Percentiles rank a stretch among this genome's conserved stretches.
These are phyloP conservation scores for Inga leiocalycina DNA, from an alignment of 306 rosid genomes.

Conservation along the genomic window DNA sequence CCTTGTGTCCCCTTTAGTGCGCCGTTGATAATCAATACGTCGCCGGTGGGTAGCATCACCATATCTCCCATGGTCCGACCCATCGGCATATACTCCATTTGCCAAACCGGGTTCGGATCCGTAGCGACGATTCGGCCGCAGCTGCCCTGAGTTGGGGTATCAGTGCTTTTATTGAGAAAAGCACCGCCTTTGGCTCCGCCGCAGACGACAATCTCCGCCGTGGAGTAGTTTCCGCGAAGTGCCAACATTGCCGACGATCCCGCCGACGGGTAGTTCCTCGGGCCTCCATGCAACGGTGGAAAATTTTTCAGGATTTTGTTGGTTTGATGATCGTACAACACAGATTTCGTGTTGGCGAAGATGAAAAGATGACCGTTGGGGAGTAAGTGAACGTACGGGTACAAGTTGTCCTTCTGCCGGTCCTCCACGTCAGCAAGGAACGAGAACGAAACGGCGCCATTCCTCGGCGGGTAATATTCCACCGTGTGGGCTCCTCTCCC, in stretches of 20 bases:
- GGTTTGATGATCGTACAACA: constrained; percentile 45
- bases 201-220: constrained; percentile 65
- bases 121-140: constrained; percentile 74
- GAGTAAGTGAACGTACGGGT: constrained; percentile 86
- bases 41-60: constrained; percentile 83
- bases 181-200: constrained; percentile 93
- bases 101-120: constrained; percentile 60
- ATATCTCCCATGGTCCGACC: constrained; percentile 91
- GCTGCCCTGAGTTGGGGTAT: constrained; percentile 73
- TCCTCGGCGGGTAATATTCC: constrained; percentile 69
- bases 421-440: constrained; percentile 69
- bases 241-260: constrained; percentile 85
- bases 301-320: constrained; percentile 42
- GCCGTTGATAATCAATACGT: constrained; percentile 76
- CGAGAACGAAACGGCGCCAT: constrained; percentile 62
- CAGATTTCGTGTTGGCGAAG: constrained; percentile 76
- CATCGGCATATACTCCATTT: constrained; percentile 81
- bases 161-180: constrained; percentile 47
- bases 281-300: constrained; percentile 81
- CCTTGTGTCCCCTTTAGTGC: constrained; percentile 86
- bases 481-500: constrained; percentile 72
- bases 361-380: constrained; percentile 79
- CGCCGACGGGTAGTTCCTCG: constrained; percentile 88
- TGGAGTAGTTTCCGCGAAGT: constrained; percentile 50
- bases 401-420: constrained; percentile 79